Evolutionary conservation across 192 early-diverging fungal species (phyloP).

Genomic region (Cetraspora pellucida): DNA sequence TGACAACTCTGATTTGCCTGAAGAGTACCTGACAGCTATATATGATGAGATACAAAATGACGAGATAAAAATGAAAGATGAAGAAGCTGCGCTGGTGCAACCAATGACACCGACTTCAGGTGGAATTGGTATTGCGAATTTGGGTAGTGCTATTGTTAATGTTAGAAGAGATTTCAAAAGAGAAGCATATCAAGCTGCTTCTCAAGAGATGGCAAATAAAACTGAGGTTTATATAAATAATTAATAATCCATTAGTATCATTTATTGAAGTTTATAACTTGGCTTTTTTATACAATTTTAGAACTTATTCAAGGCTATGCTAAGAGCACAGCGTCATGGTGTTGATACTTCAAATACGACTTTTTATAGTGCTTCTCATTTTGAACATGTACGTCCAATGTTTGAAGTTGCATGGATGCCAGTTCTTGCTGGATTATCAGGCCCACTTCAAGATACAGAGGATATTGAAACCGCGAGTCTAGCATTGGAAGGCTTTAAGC

Average conservation of each 20-base stretch:
- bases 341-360: constrained; percentile 53
- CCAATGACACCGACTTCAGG: constrained; percentile 36
- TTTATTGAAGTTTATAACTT: background rate
- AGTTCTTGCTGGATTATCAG: constrained; percentile 77
- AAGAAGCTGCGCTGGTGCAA: constrained; percentile 64
- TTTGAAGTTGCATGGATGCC: constrained; percentile 91
- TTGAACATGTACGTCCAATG: constrained; percentile 91
- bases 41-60: constrained; percentile 81
- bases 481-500: constrained; percentile 78
- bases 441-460: constrained; percentile 82
- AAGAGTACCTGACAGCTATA: constrained; percentile 69
- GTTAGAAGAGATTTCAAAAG: constrained; percentile 49
- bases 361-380: constrained; percentile 70
- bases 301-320: constrained; percentile 61
- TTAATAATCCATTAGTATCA: background rate
- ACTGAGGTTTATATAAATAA: constrained; percentile 53
- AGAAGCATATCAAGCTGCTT: constrained; percentile 62
- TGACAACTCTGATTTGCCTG: constrained; percentile 78
- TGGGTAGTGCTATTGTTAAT: constrained; percentile 47
- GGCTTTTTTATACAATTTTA: background rate
- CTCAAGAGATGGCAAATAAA: constrained; percentile 70
- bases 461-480: constrained; percentile 71
- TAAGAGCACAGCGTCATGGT: constrained; percentile 49
- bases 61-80: constrained; percentile 95
- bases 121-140: constrained; percentile 45